Conservation (phyloP, 2,329 filamentous ascomycete genomes). For the Laburnicola sp. region DNA sequence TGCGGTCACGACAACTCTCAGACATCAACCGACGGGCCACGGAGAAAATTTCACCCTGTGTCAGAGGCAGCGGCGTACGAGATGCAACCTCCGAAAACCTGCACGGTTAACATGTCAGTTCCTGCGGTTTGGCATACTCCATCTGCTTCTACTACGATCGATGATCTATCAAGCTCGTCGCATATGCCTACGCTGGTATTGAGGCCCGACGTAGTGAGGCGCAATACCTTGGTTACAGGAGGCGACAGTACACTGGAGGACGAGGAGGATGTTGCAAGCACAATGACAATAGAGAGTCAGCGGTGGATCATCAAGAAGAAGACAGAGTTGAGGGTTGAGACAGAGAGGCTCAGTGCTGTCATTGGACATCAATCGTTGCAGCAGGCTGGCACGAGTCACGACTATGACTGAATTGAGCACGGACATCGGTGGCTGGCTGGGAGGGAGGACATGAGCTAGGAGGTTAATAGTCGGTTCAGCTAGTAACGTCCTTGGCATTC, state of each 20-base stretch:
- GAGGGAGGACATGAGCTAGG: too few species aligned
- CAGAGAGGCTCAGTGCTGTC: constrained; percentile 21
- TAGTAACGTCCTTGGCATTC: too few species aligned
- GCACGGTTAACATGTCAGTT: too few species aligned
- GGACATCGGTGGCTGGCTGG: too few species aligned
- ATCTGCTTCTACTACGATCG: constrained; percentile 4
- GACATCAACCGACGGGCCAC: constrained; percentile 1
- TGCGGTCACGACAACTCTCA: constrained; percentile 5
- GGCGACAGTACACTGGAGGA: constrained; percentile 23
- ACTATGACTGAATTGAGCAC: too few species aligned
- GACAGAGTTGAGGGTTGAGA: constrained; percentile 36
- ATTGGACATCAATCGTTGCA: not conserved
- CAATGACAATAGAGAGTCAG: constrained; percentile 19
- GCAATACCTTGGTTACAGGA: constrained; percentile 29
- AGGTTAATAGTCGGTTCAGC: too few species aligned
- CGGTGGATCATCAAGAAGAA: constrained; percentile 35
- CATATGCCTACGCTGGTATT: constrained; percentile 22
- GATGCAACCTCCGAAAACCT: too few species aligned
- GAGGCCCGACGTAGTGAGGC: constrained; percentile 26
- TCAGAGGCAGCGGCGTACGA: too few species aligned
- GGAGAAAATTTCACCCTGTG: too few species aligned
- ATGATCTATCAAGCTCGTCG: constrained; percentile 18
- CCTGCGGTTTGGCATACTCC: not conserved
- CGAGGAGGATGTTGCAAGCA: constrained; percentile 20
- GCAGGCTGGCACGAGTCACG: too few species aligned